Evolutionary conservation across 2,329 filamentous ascomycete genomes (phyloP).

Genomic region (Cordyceps cicadae): DNA sequence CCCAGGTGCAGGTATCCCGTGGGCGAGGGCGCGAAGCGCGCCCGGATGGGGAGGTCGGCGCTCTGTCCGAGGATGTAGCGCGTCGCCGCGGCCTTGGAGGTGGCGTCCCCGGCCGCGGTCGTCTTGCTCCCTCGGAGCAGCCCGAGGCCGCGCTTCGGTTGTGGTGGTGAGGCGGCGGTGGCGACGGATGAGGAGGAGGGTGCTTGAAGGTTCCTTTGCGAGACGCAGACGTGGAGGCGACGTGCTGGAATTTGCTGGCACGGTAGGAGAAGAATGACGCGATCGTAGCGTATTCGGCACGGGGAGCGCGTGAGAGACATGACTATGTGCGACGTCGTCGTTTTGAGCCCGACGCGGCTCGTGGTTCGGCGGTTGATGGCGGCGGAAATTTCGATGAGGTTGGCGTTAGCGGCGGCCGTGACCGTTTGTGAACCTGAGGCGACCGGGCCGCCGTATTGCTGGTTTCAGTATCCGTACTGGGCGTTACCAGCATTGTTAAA

Average conservation of each 20-base stretch:
- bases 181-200: neutral
- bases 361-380: neutral
- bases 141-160: neutral
- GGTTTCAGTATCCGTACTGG: neutral
- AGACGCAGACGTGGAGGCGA: neutral
- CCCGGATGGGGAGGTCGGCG: constrained; percentile 45
- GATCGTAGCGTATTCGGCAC: neutral
- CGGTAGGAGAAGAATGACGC: neutral
- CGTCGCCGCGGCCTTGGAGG: neutral
- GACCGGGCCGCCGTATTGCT: neutral
- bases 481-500: no score
- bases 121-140: neutral
- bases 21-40: constrained; percentile 90
- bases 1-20: constrained; percentile 91
- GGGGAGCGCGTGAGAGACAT: neutral
- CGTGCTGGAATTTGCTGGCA: neutral
- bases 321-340: neutral
- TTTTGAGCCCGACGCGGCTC: neutral
- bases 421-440: neutral
- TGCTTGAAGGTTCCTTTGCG: neutral
- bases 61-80: constrained; percentile 27
- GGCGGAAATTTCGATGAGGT: neutral
- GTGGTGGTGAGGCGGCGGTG: neutral
- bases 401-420: neutral
- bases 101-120: neutral